Conservation (phyloP, 768 basidiomycete species). For the Collybia mongolica region DNA sequence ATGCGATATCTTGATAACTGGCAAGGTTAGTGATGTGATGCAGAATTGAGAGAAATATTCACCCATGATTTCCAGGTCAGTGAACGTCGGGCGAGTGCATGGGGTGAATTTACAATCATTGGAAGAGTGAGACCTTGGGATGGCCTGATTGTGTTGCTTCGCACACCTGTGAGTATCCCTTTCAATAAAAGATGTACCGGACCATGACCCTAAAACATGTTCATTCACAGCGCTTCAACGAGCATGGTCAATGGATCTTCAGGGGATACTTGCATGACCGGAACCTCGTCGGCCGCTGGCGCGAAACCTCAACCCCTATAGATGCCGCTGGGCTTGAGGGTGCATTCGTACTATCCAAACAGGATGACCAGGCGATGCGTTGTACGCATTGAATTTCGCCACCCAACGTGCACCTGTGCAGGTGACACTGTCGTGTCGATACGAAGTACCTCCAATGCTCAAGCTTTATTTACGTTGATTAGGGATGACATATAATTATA, state of each 20-base stretch:
- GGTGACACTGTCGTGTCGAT: too few relatives aligned
- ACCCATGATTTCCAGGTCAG: constrained; percentile 29
- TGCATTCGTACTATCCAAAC: constrained; percentile 42
- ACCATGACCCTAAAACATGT: too few relatives aligned
- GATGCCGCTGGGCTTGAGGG: constrained; percentile 47
- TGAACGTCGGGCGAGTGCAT: constrained; percentile 42
- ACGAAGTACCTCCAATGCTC: too few relatives aligned
- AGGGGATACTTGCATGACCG: constrained; percentile 49
- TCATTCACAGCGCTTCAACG: constrained; percentile 20
- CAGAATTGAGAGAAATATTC: background rate
- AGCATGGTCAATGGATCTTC: constrained; percentile 46
- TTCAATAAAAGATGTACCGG: too few relatives aligned
- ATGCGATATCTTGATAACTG: constrained; percentile 52
- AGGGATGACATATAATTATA: too few relatives aligned
- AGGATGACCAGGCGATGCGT: background rate
- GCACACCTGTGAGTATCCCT: constrained; percentile 37
- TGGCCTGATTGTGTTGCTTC: constrained; percentile 44
- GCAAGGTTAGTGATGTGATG: constrained; percentile 30
- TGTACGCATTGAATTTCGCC: background rate
- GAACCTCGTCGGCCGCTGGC: constrained; percentile 55
- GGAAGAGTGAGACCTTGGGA: constrained; percentile 55
- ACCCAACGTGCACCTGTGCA: too few relatives aligned
- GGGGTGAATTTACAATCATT: constrained; percentile 45
- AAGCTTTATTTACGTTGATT: too few relatives aligned
- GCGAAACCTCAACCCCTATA: constrained; percentile 42